Evolutionary conservation across 1,284 basidiomycete species (phyloP).

Genomic region (Fomitopsis pinicola): DNA sequence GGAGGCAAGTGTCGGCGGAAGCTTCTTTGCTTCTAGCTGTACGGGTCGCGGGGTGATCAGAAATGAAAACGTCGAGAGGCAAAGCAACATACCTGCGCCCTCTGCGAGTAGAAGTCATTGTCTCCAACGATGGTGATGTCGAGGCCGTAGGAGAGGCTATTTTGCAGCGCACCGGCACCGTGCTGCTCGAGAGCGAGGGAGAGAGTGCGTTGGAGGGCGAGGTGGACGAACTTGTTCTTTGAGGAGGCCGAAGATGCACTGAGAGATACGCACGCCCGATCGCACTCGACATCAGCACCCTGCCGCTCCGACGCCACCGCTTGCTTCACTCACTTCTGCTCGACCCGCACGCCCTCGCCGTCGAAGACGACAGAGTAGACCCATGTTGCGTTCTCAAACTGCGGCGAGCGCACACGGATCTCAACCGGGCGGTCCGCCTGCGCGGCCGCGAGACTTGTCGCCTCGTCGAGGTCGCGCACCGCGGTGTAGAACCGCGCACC

Average conservation of each 20-base stretch:
- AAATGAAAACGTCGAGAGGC: neutral
- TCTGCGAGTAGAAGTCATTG: conserved; percentile 98
- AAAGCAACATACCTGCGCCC: conserved; percentile 60
- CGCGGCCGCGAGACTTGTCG: conserved; percentile 8
- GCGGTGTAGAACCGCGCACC: conserved; percentile 91
- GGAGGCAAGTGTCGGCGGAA: conserved; percentile 59
- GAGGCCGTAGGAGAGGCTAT: conserved; percentile 48
- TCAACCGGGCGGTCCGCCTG: conserved; percentile 22
- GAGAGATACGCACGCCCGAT: no score
- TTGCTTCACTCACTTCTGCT: conserved; percentile 38
- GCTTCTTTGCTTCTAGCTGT: conserved; percentile 57
- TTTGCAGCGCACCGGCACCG: conserved; percentile 40
- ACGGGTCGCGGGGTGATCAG: neutral
- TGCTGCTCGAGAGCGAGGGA: conserved; percentile 59
- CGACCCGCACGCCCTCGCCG: conserved; percentile 40
- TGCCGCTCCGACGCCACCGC: neutral
- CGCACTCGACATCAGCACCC: neutral
- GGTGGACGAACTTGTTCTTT: conserved; percentile 89
- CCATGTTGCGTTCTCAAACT: conserved; percentile 85
- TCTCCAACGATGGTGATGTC: conserved; percentile 85
- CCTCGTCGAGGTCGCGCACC: conserved; percentile 32
- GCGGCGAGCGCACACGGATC: conserved; percentile 84
- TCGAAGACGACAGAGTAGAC: conserved; percentile 53
- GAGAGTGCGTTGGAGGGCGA: conserved; percentile 79
- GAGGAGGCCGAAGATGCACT: conserved; percentile 19